Percentiles rank a stretch among this genome's conserved stretches.
These are phyloP conservation scores for Diaporthe humulicola DNA, from an alignment of 2,329 filamentous ascomycete species.

Conservation along the genomic window DNA sequence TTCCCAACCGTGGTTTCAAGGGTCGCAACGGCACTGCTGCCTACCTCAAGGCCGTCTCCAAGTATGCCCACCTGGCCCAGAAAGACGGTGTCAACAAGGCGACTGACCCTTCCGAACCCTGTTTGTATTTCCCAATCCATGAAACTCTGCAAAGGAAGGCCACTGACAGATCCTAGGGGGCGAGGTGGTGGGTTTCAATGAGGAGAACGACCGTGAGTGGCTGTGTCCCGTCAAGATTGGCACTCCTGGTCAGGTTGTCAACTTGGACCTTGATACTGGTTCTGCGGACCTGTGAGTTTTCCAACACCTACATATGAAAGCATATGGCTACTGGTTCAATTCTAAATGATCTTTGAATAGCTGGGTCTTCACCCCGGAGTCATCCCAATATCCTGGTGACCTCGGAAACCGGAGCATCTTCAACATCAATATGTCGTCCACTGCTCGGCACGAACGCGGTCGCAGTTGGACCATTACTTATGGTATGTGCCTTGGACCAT, in stretches of 20 bases:
- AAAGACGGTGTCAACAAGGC: constrained; percentile 52
- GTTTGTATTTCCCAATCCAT: constrained; percentile 40
- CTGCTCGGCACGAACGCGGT: constrained; percentile 54
- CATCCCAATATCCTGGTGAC: constrained; percentile 54
- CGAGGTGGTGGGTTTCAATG: constrained; percentile 45
- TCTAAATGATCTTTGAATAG: constrained; percentile 47
- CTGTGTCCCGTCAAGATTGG: constrained; percentile 75
- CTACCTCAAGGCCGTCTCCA: constrained; percentile 40
- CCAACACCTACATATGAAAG: neutral
- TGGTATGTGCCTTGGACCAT: constrained; percentile 55
- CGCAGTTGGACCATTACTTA: constrained; percentile 65
- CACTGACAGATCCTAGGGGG: constrained; percentile 20
- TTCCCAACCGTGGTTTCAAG: constrained; percentile 51
- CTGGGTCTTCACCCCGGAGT: constrained; percentile 68
- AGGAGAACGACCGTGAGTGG: constrained; percentile 66
- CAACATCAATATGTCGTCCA: constrained; percentile 59
- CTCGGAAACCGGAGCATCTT: constrained; percentile 62
- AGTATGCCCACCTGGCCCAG: constrained; percentile 50
- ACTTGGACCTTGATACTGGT: constrained; percentile 79
- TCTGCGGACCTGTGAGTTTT: constrained; percentile 74
- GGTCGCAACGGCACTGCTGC: constrained; percentile 49
- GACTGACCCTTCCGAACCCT: neutral
- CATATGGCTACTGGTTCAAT: neutral
- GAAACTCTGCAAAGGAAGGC: constrained; percentile 29
- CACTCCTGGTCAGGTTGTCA: constrained; percentile 66